Evolutionary conservation across 2,329 filamentous ascomycete species (phyloP).

Genomic region (Diaporthe batatas): DNA sequence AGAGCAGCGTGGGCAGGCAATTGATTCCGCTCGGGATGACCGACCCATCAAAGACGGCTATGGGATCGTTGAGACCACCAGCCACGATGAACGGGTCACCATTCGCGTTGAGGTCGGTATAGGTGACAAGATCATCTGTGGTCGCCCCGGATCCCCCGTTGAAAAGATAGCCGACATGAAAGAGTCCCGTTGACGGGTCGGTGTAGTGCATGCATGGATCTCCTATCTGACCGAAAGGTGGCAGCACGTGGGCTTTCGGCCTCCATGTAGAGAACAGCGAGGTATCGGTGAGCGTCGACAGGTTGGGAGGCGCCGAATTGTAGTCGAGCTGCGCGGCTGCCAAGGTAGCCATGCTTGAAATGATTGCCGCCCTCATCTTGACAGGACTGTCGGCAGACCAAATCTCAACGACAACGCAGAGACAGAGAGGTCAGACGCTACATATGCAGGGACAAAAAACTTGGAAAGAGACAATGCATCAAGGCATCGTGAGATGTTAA

Average conservation of each 20-base stretch:
- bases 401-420: not conserved
- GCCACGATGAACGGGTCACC: conserved; percentile 51
- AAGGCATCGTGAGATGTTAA: conserved; percentile 10
- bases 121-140: conserved; percentile 57
- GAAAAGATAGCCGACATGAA: conserved; percentile 60
- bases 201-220: conserved; percentile 62
- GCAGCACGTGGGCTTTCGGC: conserved; percentile 56
- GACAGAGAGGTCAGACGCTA: not conserved
- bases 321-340: conserved; percentile 47
- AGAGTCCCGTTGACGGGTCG: conserved; percentile 57
- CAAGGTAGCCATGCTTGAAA: conserved; percentile 9
- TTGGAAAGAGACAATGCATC: not conserved
- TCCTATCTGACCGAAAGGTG: conserved; percentile 55
- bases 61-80: conserved; percentile 51
- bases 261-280: conserved; percentile 51
- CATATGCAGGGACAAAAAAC: not conserved
- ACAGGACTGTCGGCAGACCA: not conserved
- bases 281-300: conserved; percentile 54
- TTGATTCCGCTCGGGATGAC: conserved; percentile 59
- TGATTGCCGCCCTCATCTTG: conserved; percentile 25
- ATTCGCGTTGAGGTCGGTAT: conserved; percentile 53
- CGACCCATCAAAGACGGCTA: conserved; percentile 60
- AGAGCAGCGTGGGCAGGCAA: conserved; percentile 58
- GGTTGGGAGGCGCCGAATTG: conserved; percentile 54
- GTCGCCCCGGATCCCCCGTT: conserved; percentile 53